phyloP scores from a whole-genome alignment of 495 filamentous ascomycete genomes.

The Penicillium silybi region DNA sequence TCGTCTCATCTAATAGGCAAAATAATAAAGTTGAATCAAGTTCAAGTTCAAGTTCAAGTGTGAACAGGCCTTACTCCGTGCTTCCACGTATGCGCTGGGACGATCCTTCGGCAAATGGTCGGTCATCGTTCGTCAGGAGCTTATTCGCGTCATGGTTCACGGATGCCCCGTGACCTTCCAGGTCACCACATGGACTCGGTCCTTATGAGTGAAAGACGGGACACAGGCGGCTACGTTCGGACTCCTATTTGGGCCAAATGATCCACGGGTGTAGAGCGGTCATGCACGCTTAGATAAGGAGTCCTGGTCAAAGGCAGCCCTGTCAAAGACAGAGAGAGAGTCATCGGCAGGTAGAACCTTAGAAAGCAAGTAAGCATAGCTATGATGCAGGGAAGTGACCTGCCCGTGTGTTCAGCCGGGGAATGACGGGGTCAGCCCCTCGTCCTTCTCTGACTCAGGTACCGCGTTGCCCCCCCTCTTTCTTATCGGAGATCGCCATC shows the following conservation, averaged over 20 bases:
- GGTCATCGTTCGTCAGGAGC: not conserved
- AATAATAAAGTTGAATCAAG: not conserved
- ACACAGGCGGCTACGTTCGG: not conserved
- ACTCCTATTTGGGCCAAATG: not conserved
- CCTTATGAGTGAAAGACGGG: not conserved
- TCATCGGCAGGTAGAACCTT: not conserved
- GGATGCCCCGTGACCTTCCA: not conserved
- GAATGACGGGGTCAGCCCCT: slow-evolving; percentile 21
- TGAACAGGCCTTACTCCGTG: not conserved
- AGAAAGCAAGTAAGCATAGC: not conserved
- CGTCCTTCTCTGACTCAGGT: slow-evolving; percentile 19
- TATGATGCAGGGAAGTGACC: not conserved
- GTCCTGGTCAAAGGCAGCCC: not conserved
- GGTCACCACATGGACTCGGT: not conserved
- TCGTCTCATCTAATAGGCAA: slow-evolving; percentile 8
- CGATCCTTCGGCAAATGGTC: not conserved
- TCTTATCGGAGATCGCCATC: slow-evolving; percentile 4
- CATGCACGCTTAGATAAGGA: slow-evolving; percentile 4
- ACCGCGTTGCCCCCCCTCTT: slow-evolving; percentile 13
- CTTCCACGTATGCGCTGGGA: not conserved
- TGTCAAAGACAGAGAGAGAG: no score
- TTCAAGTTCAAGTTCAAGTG: not conserved
- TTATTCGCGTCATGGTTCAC: not conserved
- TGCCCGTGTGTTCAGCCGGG: not conserved
- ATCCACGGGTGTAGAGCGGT: slow-evolving; percentile 1